A percentile compares a stretch with the other conserved stretches of the same genome.
Conservation (phyloP, 169 alveolate species). For the Plasmodium cynomolgi region DNA sequence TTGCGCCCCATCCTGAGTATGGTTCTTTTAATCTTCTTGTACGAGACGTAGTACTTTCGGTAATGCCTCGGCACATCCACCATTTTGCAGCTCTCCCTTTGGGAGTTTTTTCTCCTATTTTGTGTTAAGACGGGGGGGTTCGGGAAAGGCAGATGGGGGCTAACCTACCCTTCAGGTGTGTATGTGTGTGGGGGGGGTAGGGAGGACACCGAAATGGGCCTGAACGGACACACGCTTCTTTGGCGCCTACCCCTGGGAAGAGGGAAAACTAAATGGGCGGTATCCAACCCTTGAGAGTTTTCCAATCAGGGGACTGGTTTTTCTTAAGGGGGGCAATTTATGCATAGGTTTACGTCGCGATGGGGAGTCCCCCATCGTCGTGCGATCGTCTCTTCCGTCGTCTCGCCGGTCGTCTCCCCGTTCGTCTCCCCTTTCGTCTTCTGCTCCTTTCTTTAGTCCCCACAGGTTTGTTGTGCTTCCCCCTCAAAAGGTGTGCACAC, state of each 20-base stretch:
- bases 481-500: background rate
- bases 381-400: too few relatives aligned
- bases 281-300: background rate
- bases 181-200: too few relatives aligned
- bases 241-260: background rate
- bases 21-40: conserved; percentile 43
- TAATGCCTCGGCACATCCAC: conserved; percentile 60
- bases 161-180: background rate
- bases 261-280: background rate
- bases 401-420: too few relatives aligned
- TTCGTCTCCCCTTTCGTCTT: background rate
- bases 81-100: conserved; percentile 14
- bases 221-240: background rate
- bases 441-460: background rate
- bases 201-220: background rate
- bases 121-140: background rate
- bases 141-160: background rate
- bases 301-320: background rate
- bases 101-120: background rate
- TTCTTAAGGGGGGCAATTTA: background rate
- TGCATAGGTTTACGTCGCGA: background rate
- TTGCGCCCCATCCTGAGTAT: conserved; percentile 45
- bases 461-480: background rate
- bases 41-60: conserved; percentile 45
- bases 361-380: background rate